phyloP scores from a whole-genome alignment of 208 protist species.

The Wallacemonas collosoma region DNA sequence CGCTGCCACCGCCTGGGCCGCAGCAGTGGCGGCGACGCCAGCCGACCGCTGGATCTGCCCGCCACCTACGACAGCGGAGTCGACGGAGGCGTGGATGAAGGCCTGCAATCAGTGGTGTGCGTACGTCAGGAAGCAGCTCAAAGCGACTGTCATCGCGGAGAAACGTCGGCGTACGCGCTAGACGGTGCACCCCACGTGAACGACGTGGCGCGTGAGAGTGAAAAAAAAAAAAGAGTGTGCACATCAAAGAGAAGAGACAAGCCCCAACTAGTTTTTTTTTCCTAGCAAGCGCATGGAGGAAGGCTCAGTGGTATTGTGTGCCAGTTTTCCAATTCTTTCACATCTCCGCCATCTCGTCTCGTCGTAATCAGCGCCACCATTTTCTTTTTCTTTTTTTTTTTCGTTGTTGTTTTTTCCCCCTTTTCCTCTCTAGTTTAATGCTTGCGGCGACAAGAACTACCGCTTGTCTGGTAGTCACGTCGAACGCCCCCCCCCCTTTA shows the following conservation, averaged over 20 bases:
- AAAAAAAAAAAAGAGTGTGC: neutral
- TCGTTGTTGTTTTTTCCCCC: slow-evolving; percentile 16
- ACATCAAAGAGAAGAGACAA: neutral
- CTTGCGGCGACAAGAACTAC: neutral
- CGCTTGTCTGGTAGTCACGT: slow-evolving; percentile 2
- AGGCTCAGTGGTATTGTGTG: no score
- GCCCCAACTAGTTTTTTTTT: no score
- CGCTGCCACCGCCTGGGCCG: slow-evolving; percentile 26
- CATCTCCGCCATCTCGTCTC: no score
- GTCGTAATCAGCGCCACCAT: no score
- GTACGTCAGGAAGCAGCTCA: slow-evolving; percentile 12
- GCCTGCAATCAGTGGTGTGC: slow-evolving; percentile 19
- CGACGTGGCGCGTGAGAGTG: neutral
- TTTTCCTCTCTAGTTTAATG: slow-evolving; percentile 8
- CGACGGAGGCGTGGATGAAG: slow-evolving; percentile 16
- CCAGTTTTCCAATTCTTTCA: no score
- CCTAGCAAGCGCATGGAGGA: no score
- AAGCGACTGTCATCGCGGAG: slow-evolving; percentile 5
- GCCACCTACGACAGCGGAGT: slow-evolving; percentile 27
- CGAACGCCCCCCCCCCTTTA: neutral
- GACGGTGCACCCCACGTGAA: no score
- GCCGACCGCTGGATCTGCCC: slow-evolving; percentile 25
- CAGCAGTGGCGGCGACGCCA: neutral
- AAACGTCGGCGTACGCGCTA: neutral
- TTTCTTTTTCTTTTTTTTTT: neutral